A percentile compares a stretch with the other conserved stretches of the same genome.
Conservation (phyloP, 2,329 filamentous ascomycete genomes). For the Teratosphaeria nubilosa region DNA sequence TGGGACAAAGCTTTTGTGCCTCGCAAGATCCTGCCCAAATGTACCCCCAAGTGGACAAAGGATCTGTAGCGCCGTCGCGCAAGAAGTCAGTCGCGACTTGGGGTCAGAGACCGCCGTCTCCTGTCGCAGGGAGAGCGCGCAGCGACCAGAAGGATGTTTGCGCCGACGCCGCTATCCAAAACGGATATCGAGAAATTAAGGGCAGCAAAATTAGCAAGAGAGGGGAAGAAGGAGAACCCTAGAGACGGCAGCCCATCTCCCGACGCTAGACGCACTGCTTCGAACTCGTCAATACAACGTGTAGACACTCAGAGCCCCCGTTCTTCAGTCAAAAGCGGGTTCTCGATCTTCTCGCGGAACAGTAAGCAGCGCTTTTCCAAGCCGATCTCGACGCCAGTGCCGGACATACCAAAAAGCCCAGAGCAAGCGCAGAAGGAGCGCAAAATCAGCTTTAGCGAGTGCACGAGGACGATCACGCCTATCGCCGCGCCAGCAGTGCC, state of each 20-base stretch:
- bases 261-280: background rate
- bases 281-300: background rate
- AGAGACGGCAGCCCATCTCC: background rate
- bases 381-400: background rate
- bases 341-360: conserved; percentile 1
- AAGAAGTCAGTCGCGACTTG: background rate
- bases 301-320: conserved; percentile 1
- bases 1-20: conserved; percentile 8
- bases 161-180: conserved; percentile 5
- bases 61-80: background rate
- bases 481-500: background rate
- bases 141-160: background rate
- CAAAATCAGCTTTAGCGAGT: background rate
- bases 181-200: conserved; percentile 7
- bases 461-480: background rate
- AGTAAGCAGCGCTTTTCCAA: conserved; percentile 4
- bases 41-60: conserved; percentile 2
- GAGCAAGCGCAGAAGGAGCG: background rate
- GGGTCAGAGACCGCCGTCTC: background rate
- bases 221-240: background rate
- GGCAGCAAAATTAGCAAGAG: background rate
- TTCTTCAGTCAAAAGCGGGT: background rate
- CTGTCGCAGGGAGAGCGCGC: background rate
- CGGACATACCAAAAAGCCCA: background rate
- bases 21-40: conserved; percentile 8